These are phyloP conservation scores for Magnolia kwangsiensis DNA, from an alignment of 164 flowering plant genomes.

Conservation along the genomic window DNA sequence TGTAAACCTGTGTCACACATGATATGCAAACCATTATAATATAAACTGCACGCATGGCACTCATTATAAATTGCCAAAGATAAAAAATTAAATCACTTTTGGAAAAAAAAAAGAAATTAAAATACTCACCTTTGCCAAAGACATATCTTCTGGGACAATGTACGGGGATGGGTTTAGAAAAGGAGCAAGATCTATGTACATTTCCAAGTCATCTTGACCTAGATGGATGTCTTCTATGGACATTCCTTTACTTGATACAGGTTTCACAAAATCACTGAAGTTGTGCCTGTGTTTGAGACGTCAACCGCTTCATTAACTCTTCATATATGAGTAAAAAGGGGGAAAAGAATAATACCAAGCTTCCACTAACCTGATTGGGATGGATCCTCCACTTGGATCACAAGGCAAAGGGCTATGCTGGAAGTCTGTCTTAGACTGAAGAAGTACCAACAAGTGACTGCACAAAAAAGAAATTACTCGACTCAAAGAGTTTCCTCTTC, in stretches of 20 bases:
- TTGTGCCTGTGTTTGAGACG: constrained; percentile 53
- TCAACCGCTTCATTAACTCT: constrained; percentile 8
- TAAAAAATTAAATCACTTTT: neutral
- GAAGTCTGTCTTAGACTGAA: constrained; percentile 88
- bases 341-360: neutral
- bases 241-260: constrained; percentile 87
- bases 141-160: constrained; percentile 95
- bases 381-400: constrained; percentile 55
- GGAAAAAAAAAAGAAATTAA: neutral
- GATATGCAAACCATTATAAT: neutral
- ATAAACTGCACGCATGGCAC: neutral
- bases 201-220: constrained; percentile 86
- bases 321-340: neutral
- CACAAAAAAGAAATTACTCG: constrained; percentile 19
- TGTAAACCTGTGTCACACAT: constrained; percentile 62
- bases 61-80: neutral
- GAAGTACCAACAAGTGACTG: constrained; percentile 91
- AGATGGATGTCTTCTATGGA: constrained; percentile 75
- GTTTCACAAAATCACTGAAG: constrained; percentile 81
- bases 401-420: constrained; percentile 82
- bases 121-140: constrained; percentile 73
- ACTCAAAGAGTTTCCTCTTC: neutral
- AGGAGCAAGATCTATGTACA: constrained; percentile 96
- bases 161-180: constrained; percentile 94
- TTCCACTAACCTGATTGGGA: constrained; percentile 51